phyloP scores from a whole-genome alignment of 1,284 basidiomycete genomes.

The Boletus mariae region DNA sequence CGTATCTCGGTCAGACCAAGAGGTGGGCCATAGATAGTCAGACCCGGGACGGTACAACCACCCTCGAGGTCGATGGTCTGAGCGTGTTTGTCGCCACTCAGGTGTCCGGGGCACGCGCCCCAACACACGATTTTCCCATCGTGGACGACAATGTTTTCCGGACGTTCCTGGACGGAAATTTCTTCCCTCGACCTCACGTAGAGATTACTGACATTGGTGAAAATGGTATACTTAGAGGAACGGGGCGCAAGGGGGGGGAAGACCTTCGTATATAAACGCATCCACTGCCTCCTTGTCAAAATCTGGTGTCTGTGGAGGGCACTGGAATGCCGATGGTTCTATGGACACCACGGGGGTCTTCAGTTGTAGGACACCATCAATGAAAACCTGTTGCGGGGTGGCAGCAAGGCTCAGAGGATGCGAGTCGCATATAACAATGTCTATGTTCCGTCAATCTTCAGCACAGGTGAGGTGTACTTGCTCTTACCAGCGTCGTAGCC shows the following conservation, averaged over 20 bases:
- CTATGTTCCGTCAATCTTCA: neutral
- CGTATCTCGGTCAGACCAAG: neutral
- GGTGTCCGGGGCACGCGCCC: constrained; percentile 25
- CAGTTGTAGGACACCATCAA: constrained; percentile 64
- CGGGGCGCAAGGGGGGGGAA: constrained; percentile 49
- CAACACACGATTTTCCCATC: constrained; percentile 44
- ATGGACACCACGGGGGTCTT: constrained; percentile 31
- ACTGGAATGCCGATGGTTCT: constrained; percentile 36
- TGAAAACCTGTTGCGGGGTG: constrained; percentile 62
- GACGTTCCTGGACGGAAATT: constrained; percentile 17
- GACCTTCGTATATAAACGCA: constrained; percentile 55
- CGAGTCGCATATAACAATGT: constrained; percentile 1
- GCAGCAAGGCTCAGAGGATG: constrained; percentile 53
- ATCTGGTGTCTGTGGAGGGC: constrained; percentile 44
- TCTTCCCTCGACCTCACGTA: constrained; percentile 6
- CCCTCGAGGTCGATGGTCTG: constrained; percentile 42
- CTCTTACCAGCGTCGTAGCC: constrained; percentile 39
- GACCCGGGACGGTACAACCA: constrained; percentile 42
- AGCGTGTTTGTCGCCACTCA: constrained; percentile 14
- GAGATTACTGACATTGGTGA: constrained; percentile 20
- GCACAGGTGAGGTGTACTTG: too few relatives aligned
- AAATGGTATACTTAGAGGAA: constrained; percentile 17
- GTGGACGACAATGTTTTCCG: constrained; percentile 42
- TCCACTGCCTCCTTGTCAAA: constrained; percentile 57
- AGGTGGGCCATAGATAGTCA: neutral